Conservation (phyloP, 2,329 filamentous ascomycete species). For the Sphaerulina populicola region DNA sequence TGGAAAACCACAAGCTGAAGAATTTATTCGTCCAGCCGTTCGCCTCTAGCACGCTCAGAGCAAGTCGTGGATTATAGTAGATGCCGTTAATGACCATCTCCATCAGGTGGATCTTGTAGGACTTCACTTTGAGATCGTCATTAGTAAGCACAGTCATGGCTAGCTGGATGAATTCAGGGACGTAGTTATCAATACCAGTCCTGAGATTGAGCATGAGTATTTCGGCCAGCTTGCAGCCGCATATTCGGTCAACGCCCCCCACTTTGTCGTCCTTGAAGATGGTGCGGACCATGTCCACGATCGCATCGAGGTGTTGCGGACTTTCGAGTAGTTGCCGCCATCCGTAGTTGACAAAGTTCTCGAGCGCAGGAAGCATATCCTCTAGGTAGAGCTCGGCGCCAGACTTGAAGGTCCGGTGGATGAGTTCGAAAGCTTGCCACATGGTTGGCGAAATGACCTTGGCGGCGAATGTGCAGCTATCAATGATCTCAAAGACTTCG, state of each 20-base stretch:
- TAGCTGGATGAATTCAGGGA: constrained; percentile 80
- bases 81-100: constrained; percentile 98
- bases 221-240: constrained; percentile 94
- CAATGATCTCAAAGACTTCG: constrained; percentile 97
- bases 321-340: constrained; percentile 71
- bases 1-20: constrained; percentile 96
- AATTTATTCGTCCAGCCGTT: constrained; percentile 98
- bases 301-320: constrained; percentile 74
- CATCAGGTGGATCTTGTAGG: constrained; percentile 91
- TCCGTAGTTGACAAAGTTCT: constrained; percentile 96
- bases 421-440: constrained; percentile 97
- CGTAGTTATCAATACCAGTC: constrained; percentile 77
- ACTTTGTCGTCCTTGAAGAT: constrained; percentile 92
- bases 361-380: constrained; percentile 94
- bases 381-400: constrained; percentile 95
- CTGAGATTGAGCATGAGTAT: constrained; percentile 93
- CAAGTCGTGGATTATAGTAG: constrained; percentile 86
- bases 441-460: constrained; percentile 93
- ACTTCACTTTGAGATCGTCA: constrained; percentile 77
- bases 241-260: constrained; percentile 87
- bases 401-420: constrained; percentile 93
- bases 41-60: constrained; percentile 77
- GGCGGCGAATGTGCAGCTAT: constrained; percentile 96
- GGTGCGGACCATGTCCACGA: constrained; percentile 88
- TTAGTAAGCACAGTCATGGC: constrained; percentile 73